Base-by-base conservation (phyloP, 768 basidiomycete species). In the Mrakia frigida region DNA sequence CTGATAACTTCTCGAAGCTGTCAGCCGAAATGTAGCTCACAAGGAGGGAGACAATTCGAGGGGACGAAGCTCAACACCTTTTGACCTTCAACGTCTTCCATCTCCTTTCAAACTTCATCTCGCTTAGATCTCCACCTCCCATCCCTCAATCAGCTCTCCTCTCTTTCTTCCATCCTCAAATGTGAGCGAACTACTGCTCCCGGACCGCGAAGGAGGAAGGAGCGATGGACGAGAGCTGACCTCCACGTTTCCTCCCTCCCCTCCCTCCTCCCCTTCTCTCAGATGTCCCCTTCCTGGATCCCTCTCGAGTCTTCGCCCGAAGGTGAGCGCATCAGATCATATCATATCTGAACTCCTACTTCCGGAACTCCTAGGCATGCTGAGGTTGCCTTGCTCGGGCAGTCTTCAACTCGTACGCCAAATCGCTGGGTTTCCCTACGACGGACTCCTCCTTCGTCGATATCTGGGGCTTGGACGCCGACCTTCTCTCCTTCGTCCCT, bases 401-500 rank as follows among this genome's bases (percentile, higher is more conserved):
- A 56, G 88, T 87, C 16, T 77, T 67, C 67, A 65, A 52, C 25
- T 71, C 91, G 89, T 92, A 91, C 90, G 88, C 92, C 0, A 82
- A 85, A n/a, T 87, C 87, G 77, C 89, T 90, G 3, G 91, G 91
- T 6, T 85, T 92, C 2, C 83, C 87, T 2, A 83, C 84, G 6
- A 82, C 85, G 23, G 82, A 85, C 56, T 85, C 85, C 11, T 84
- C 86, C 35, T 92, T 92, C 79, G 84, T 86, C 50, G 92, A 93
- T 80, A 85, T 93, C 31, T 93, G 87, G 78, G 91, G 91, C 7
- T 82, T 92, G 31, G 92, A 92, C 67, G 70, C 81, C 1, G 84
- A 97, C 88, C 86, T 94, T 46, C 88, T 96, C 2, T 84, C 76
- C 0, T 86, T 92, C 81, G 90, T 95, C 0, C 86, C 90, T 0